Conservation (phyloP, 148 eudicot genomes). For the Nepenthes gracilis region DNA sequence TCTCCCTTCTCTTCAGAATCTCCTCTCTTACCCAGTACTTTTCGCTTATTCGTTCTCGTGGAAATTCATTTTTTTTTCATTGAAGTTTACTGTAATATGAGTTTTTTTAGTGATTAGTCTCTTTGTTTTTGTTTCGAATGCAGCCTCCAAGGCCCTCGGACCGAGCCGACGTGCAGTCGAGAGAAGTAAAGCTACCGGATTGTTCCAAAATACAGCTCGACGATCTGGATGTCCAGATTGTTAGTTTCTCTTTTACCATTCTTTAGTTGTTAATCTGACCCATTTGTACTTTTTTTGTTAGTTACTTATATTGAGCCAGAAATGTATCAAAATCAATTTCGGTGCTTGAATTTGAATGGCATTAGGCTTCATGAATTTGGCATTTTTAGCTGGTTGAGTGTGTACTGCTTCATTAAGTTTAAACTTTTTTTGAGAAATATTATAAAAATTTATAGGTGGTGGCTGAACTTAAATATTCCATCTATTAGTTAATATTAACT, state of each 20-base stretch:
- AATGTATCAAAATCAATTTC: too few relatives aligned
- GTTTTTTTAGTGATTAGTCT: background rate
- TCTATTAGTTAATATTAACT: too few relatives aligned
- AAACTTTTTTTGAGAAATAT: too few relatives aligned
- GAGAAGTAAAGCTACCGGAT: constrained; percentile 78
- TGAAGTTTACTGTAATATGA: background rate
- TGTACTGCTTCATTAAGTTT: too few relatives aligned
- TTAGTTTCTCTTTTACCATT: constrained; percentile 20
- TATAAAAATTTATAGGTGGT: too few relatives aligned
- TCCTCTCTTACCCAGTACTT: constrained; percentile 60
- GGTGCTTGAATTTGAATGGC: too few relatives aligned
- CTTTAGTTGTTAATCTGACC: background rate
- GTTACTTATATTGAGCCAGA: background rate
- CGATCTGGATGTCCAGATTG: constrained; percentile 93
- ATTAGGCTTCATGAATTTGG: too few relatives aligned
- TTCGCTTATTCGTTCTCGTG: background rate
- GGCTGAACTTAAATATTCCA: too few relatives aligned
- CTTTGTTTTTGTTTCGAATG: constrained; percentile 6
- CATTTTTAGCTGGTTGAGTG: too few relatives aligned
- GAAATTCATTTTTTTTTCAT: background rate
- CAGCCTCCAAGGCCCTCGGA: constrained; percentile 86
- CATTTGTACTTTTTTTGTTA: background rate
- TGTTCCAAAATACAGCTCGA: constrained; percentile 67
- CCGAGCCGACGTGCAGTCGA: constrained; percentile 71
- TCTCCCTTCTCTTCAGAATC: constrained; percentile 56